Conservation (phyloP, 768 basidiomycete species). For the Termitomyces titanicus region DNA sequence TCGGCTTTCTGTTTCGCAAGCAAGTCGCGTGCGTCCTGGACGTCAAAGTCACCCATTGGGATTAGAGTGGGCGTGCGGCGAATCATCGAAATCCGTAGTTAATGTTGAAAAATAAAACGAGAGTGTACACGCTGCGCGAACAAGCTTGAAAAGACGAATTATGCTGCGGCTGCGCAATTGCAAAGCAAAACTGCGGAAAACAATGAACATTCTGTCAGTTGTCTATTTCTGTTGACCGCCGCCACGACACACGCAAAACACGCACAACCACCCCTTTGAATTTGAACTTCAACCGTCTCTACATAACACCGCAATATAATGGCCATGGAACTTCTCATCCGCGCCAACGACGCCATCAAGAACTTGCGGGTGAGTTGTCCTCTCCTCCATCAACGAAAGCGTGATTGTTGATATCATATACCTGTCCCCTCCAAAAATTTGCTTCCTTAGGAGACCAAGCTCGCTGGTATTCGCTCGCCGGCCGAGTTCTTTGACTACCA, state of each 20-base stretch:
- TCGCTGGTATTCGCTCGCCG: slow-evolving; percentile 70
- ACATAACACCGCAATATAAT: slow-evolving; percentile 9
- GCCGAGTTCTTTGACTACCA: slow-evolving; percentile 83
- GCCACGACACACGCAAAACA: slow-evolving; percentile 8
- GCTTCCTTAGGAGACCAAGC: slow-evolving; percentile 62
- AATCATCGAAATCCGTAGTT: slow-evolving; percentile 46
- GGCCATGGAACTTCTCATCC: slow-evolving; percentile 64
- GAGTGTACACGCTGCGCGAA: no score
- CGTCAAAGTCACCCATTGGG: slow-evolving; percentile 70
- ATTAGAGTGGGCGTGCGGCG: slow-evolving; percentile 75
- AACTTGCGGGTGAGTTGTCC: slow-evolving; percentile 56
- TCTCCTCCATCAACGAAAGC: not conserved
- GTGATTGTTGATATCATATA: not conserved
- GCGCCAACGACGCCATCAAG: slow-evolving; percentile 65
- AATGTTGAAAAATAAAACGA: no score
- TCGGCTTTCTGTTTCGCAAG: slow-evolving; percentile 46
- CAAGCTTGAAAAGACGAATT: no score
- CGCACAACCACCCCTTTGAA: slow-evolving; percentile 8
- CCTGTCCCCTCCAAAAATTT: not conserved
- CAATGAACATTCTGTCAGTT: no score
- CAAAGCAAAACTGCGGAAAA: not conserved
- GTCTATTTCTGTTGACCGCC: not conserved
- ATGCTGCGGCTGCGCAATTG: slow-evolving; percentile 18
- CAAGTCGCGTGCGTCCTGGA: slow-evolving; percentile 72
- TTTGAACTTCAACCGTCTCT: slow-evolving; percentile 8